Conservation (phyloP, 345 rosid genomes). For the Microcos paniculata region DNA sequence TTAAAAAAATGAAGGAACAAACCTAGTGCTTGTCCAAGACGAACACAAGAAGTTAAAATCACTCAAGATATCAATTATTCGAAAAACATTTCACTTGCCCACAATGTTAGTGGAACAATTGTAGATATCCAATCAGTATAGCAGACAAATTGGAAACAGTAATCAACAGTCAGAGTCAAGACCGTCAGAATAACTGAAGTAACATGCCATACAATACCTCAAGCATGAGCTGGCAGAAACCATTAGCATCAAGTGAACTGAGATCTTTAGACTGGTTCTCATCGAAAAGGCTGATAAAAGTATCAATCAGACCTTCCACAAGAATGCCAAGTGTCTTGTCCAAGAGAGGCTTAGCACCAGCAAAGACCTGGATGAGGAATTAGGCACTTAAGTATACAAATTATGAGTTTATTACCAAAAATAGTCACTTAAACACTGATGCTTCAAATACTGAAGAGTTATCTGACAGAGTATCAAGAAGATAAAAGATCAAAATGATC, state of each 20-base stretch:
- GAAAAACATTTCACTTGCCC: background rate
- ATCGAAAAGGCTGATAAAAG: slow-evolving; percentile 74
- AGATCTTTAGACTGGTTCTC: slow-evolving; percentile 68
- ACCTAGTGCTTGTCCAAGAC: background rate
- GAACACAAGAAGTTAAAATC: background rate
- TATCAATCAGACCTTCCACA: slow-evolving; percentile 94
- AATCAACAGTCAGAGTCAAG: background rate
- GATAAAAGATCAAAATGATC: background rate
- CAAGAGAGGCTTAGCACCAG: slow-evolving; percentile 90
- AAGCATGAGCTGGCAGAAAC: slow-evolving; percentile 97
- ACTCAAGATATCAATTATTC: background rate
- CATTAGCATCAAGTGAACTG: slow-evolving; percentile 78
- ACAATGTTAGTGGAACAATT: background rate
- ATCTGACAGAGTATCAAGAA: slow-evolving; percentile 1
- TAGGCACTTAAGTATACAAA: background rate
- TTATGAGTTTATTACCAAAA: background rate
- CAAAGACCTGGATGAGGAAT: slow-evolving; percentile 63
- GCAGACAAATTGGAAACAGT: background rate
- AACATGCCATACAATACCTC: slow-evolving; percentile 58
- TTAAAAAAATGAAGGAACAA: background rate
- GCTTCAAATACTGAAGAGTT: slow-evolving; percentile 1
- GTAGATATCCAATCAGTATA: background rate
- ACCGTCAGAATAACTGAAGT: background rate
- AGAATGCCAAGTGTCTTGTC: slow-evolving; percentile 93
- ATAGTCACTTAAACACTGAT: background rate